phyloP scores from a whole-genome alignment of 768 basidiomycete genomes.

The Jaapia argillacea region DNA sequence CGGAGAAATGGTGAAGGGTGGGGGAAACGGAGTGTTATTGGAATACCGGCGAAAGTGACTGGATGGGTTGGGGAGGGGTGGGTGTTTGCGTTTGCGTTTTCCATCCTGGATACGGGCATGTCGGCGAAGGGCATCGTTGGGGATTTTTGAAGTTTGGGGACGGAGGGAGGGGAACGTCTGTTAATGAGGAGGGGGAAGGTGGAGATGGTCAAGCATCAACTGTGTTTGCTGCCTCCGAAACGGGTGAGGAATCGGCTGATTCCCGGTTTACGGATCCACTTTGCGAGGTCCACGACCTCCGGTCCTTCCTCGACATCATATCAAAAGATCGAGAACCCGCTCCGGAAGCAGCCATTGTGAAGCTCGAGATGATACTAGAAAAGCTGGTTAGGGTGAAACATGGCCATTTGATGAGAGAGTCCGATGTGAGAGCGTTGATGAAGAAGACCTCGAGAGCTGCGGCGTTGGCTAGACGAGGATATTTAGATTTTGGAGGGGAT shows the following conservation, averaged over 20 bases:
- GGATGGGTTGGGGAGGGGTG: neutral
- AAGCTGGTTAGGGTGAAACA: too few relatives aligned
- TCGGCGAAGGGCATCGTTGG: neutral
- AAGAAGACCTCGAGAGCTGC: too few relatives aligned
- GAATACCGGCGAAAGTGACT: slow-evolving; percentile 10
- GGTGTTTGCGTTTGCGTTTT: neutral
- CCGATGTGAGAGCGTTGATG: too few relatives aligned
- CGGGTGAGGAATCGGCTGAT: neutral
- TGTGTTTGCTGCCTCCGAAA: neutral
- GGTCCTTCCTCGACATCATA: neutral
- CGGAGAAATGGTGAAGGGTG: slow-evolving; percentile 10
- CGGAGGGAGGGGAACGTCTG: neutral
- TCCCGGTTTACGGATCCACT: too few relatives aligned
- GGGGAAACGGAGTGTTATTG: slow-evolving; percentile 10
- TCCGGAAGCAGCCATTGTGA: neutral
- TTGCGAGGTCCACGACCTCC: neutral
- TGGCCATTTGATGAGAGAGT: too few relatives aligned
- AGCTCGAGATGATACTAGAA: neutral
- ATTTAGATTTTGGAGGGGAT: too few relatives aligned
- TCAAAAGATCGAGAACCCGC: neutral
- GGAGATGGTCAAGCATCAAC: neutral
- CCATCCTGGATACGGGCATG: neutral
- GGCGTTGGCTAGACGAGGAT: too few relatives aligned
- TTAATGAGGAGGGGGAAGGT: too few relatives aligned
- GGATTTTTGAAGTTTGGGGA: neutral